These are phyloP conservation scores for Zymoseptoria passerinii DNA, from an alignment of 2,329 filamentous ascomycete species.

Conservation along the genomic window DNA sequence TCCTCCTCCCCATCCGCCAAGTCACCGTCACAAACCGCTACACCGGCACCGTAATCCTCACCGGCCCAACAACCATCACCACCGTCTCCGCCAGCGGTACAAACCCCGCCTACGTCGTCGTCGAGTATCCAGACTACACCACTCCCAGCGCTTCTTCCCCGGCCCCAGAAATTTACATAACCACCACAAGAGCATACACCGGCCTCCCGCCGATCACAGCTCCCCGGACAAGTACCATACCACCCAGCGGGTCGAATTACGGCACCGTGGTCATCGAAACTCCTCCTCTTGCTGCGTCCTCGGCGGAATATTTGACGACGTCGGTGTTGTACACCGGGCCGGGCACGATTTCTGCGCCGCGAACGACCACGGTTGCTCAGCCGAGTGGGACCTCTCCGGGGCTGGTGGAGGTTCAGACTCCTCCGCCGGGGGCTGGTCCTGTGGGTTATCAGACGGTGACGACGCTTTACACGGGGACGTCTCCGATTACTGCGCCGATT, in stretches of 20 bases:
- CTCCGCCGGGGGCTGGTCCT: not conserved
- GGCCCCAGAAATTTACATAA: not conserved
- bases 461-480: conserved; percentile 1
- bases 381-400: conserved; percentile 4
- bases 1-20: not conserved
- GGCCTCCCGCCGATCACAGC: not conserved
- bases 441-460: conserved; percentile 2
- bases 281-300: not conserved
- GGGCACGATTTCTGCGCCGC: not conserved
- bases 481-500: conserved; percentile 1
- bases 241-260: not conserved
- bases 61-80: conserved; percentile 2
- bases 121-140: not conserved
- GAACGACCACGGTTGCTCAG: conserved; percentile 2
- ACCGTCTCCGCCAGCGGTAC: not conserved
- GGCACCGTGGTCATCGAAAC: not conserved
- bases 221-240: not conserved
- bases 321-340: conserved; percentile 4
- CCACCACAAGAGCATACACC: not conserved
- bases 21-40: not conserved
- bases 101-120: not conserved
- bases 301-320: conserved; percentile 1
- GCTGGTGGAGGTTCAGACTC: conserved; percentile 3
- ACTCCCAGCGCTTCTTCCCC: too few species aligned
- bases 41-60: not conserved